A percentile compares a stretch with the other conserved stretches of the same genome.
Evolutionary conservation across 1,284 basidiomycete species (phyloP).

Genomic region (Phylloporus sp.): DNA sequence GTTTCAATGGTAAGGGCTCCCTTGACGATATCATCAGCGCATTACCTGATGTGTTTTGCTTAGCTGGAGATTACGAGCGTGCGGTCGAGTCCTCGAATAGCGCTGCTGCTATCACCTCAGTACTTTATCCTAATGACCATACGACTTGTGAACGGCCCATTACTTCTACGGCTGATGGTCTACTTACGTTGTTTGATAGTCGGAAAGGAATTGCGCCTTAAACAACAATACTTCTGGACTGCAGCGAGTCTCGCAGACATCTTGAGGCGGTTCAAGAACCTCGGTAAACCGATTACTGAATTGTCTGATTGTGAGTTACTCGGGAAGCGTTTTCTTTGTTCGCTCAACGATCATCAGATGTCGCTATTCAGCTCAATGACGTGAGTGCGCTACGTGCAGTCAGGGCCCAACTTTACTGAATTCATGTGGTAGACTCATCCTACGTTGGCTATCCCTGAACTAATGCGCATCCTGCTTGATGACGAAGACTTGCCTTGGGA

Average conservation of each 20-base stretch:
- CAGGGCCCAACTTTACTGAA: not conserved
- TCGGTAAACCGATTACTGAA: slow-evolving; percentile 72
- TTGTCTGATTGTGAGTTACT: slow-evolving; percentile 74
- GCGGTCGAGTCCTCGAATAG: slow-evolving; percentile 86
- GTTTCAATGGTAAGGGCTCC: slow-evolving; percentile 76
- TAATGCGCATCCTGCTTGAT: slow-evolving; percentile 88
- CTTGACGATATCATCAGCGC: not conserved
- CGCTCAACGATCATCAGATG: slow-evolving; percentile 48
- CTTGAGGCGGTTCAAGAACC: slow-evolving; percentile 79
- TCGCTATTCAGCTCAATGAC: slow-evolving; percentile 90
- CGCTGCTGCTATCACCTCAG: slow-evolving; percentile 89
- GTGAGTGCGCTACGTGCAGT: slow-evolving; percentile 42
- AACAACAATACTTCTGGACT: slow-evolving; percentile 96
- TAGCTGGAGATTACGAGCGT: slow-evolving; percentile 88
- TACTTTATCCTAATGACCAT: slow-evolving; percentile 87
- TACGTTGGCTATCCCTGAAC: slow-evolving; percentile 90
- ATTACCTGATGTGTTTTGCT: slow-evolving; percentile 3
- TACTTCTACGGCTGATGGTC: not conserved
- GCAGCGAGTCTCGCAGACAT: slow-evolving; percentile 88
- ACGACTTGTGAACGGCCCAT: slow-evolving; percentile 55
- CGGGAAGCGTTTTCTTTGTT: not conserved
- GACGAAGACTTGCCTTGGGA: slow-evolving; percentile 89
- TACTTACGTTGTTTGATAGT: slow-evolving; percentile 44
- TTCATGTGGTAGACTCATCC: slow-evolving; percentile 75
- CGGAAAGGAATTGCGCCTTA: slow-evolving; percentile 90